Conservation (phyloP, 1,284 basidiomycete species). For the Stygiomarasmius scandens region DNA sequence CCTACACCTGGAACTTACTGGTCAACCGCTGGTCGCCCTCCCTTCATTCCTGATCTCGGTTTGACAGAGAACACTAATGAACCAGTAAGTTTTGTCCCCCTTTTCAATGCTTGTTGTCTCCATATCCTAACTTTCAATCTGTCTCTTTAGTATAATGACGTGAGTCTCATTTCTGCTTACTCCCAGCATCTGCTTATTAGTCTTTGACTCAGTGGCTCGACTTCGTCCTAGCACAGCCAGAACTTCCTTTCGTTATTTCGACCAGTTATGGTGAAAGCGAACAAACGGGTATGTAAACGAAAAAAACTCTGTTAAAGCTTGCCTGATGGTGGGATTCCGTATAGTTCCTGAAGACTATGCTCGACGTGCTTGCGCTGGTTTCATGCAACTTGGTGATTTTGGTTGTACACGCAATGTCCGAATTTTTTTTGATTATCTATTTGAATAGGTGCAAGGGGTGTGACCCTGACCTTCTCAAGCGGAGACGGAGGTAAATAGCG, state of each 20-base stretch:
- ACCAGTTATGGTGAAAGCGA: conserved; percentile 40
- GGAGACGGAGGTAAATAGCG: conserved; percentile 19
- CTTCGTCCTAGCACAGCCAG: conserved; percentile 12
- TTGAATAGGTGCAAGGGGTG: conserved; percentile 24
- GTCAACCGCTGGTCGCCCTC: conserved; percentile 52
- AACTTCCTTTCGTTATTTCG: conserved; percentile 15
- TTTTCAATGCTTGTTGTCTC: too few species aligned
- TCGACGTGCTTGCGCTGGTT: conserved; percentile 14
- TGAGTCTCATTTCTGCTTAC: neutral
- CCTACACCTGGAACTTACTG: conserved; percentile 31
- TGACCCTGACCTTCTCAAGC: conserved; percentile 22
- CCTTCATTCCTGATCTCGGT: conserved; percentile 55
- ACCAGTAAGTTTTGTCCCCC: conserved; percentile 20
- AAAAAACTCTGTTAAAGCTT: too few species aligned
- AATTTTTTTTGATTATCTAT: neutral
- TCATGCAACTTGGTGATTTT: conserved; percentile 12
- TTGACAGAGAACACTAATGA: conserved; percentile 51
- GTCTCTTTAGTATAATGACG: conserved; percentile 4
- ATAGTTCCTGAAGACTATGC: conserved; percentile 17
- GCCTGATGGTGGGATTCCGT: neutral
- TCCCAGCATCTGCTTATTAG: conserved; percentile 39
- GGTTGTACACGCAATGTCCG: neutral
- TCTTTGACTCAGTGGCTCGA: conserved; percentile 35
- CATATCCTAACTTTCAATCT: conserved; percentile 18
- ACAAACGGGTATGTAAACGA: conserved; percentile 27